A percentile compares a stretch with the other conserved stretches of the same genome.
phyloP scores from a whole-genome alignment of 768 basidiomycete genomes.

The Gelatoporia subvermispora region DNA sequence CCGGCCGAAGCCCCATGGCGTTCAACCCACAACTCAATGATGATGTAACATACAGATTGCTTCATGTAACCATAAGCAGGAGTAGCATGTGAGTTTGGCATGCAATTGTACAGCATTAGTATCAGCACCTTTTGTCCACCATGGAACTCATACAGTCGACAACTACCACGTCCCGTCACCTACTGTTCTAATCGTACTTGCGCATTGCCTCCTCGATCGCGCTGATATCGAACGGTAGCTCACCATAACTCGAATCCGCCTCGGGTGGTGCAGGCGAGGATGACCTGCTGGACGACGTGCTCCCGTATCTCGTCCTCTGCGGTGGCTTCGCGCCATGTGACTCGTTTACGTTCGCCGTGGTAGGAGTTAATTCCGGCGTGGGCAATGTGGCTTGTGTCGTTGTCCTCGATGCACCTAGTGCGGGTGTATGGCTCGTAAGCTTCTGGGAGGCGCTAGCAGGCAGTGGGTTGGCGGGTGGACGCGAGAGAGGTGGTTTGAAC shows the following conservation, averaged over 20 bases:
- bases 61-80: too few species aligned
- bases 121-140: too few species aligned
- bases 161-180: too few species aligned
- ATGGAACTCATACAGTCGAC: too few species aligned
- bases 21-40: too few species aligned
- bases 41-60: too few species aligned
- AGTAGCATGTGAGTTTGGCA: too few species aligned
- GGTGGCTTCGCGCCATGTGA: neutral
- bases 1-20: too few species aligned
- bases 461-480: neutral
- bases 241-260: conserved; percentile 3
- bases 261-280: neutral
- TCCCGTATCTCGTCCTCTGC: neutral
- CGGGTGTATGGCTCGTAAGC: neutral
- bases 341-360: neutral
- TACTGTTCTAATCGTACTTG: conserved; percentile 1
- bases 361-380: conserved; percentile 2
- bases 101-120: too few species aligned
- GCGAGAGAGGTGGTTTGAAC: conserved; percentile 3
- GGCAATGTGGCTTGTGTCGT: neutral
- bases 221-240: neutral
- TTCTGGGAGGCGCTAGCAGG: too few species aligned
- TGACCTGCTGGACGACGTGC: neutral
- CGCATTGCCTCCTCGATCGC: neutral
- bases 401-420: neutral